A percentile compares a stretch with the other conserved stretches of the same genome.
phyloP scores from a whole-genome alignment of 106 monocot species.

The Dioscorea alata region DNA sequence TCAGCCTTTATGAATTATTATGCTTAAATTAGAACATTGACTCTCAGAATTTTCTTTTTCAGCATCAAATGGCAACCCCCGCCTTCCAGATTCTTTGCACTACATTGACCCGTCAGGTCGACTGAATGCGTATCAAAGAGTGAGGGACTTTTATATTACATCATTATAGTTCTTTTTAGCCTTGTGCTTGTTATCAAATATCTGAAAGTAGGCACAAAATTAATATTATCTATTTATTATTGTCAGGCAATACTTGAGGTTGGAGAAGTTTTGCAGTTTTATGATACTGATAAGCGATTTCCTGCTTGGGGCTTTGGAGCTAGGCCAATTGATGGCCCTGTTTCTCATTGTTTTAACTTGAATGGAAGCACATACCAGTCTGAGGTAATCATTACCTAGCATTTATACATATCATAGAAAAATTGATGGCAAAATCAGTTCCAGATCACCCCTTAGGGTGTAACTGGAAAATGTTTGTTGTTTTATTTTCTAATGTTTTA shows the following conservation, averaged over 20 bases:
- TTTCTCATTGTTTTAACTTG: conserved; percentile 96
- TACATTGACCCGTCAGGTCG: conserved; percentile 94
- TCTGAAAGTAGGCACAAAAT: background rate
- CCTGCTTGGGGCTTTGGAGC: conserved; percentile 98
- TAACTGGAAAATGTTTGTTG: too few relatives aligned
- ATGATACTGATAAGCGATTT: conserved; percentile 79
- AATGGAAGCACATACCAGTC: conserved; percentile 82
- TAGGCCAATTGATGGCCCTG: conserved; percentile 96
- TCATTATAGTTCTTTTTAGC: background rate
- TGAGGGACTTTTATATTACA: conserved; percentile 35
- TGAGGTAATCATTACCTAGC: conserved; percentile 38
- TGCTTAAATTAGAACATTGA: background rate
- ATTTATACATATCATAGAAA: background rate
- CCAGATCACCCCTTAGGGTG: too few relatives aligned
- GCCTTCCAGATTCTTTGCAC: conserved; percentile 94
- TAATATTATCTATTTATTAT: background rate
- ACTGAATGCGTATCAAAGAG: conserved; percentile 95
- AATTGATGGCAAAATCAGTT: too few relatives aligned
- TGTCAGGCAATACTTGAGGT: conserved; percentile 84
- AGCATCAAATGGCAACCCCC: conserved; percentile 99
- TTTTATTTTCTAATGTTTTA: too few relatives aligned
- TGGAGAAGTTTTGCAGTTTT: conserved; percentile 86
- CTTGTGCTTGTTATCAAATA: background rate
- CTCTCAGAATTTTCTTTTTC: conserved; percentile 6
- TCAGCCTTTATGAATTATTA: background rate